These are phyloP conservation scores for Suhomyces bokatorum DNA, from an alignment of 1,139 yeast species.

Conservation along the genomic window DNA sequence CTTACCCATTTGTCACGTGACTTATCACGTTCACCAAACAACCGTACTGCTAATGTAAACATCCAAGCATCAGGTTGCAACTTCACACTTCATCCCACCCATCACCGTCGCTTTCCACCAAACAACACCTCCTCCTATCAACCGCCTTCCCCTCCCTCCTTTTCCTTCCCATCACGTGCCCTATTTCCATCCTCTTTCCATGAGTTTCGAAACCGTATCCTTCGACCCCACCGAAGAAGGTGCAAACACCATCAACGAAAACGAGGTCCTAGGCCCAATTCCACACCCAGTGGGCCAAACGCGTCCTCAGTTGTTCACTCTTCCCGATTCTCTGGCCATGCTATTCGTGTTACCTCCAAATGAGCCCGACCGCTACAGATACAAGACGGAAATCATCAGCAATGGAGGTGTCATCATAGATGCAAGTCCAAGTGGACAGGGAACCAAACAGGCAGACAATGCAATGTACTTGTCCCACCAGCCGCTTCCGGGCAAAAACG, in stretches of 20 bases:
- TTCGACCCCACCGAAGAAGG: conserved; percentile 11
- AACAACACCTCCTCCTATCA: neutral
- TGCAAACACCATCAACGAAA: conserved; percentile 1
- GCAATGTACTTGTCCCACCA: conserved; percentile 13
- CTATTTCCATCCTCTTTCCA: neutral
- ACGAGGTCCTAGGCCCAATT: neutral
- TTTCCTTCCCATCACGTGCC: neutral
- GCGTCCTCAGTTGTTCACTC: conserved; percentile 11
- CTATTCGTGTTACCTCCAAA: conserved; percentile 25
- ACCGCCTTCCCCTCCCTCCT: neutral
- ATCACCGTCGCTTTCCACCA: neutral
- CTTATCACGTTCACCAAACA: conserved; percentile 9
- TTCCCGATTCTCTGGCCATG: conserved; percentile 18
- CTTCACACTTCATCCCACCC: neutral
- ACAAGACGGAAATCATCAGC: conserved; percentile 23
- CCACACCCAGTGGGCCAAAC: neutral
- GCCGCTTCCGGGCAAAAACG: conserved; percentile 14
- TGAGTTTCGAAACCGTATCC: conserved; percentile 15
- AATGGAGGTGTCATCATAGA: conserved; percentile 37
- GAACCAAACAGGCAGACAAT: conserved; percentile 3
- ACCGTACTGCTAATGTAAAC: conserved; percentile 12
- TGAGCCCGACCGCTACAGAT: conserved; percentile 26
- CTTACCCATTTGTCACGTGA: too few species aligned
- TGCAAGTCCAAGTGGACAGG: conserved; percentile 16
- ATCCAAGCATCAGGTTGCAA: conserved; percentile 14